A percentile compares a stretch with the other conserved stretches of the same genome.
Evolutionary conservation across 345 rosid species (phyloP).

Genomic region (Corchorus capsularis): DNA sequence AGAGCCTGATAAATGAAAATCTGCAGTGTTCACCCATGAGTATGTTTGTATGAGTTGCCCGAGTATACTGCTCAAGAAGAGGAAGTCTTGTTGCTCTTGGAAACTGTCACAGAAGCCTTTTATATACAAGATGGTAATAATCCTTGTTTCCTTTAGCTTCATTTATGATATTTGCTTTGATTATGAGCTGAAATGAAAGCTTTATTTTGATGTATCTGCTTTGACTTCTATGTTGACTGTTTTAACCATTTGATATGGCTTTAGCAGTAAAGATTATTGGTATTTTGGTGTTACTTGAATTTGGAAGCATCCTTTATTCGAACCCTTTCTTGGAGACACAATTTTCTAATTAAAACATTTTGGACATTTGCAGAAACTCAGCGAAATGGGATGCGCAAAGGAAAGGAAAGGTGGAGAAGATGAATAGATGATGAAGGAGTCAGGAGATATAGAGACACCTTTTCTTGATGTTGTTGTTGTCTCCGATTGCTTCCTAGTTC

Average conservation of each 20-base stretch:
- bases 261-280: too few relatives aligned
- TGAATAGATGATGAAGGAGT: background rate
- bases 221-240: background rate
- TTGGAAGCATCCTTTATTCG: background rate
- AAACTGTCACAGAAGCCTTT: slow-evolving; percentile 15
- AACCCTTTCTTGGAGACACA: background rate
- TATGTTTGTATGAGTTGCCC: slow-evolving; percentile 36
- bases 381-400: background rate
- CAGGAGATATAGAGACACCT: slow-evolving; percentile 9
- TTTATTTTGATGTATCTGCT: background rate
- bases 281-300: background rate
- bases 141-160: background rate
- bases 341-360: background rate
- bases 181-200: background rate
- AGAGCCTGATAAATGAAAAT: too few relatives aligned
- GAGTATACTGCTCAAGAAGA: slow-evolving; percentile 74
- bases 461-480: background rate
- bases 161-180: background rate
- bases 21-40: too few relatives aligned
- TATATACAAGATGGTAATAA: slow-evolving; percentile 20
- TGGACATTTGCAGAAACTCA: slow-evolving; percentile 1
- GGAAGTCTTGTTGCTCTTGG: slow-evolving; percentile 66
- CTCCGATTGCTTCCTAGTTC: too few relatives aligned
- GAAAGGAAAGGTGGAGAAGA: slow-evolving; percentile 10
- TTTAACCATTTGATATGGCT: background rate